These are phyloP conservation scores for Cladosporium austrohemisphaericum DNA, from an alignment of 2,329 filamentous ascomycete species.

Conservation along the genomic window DNA sequence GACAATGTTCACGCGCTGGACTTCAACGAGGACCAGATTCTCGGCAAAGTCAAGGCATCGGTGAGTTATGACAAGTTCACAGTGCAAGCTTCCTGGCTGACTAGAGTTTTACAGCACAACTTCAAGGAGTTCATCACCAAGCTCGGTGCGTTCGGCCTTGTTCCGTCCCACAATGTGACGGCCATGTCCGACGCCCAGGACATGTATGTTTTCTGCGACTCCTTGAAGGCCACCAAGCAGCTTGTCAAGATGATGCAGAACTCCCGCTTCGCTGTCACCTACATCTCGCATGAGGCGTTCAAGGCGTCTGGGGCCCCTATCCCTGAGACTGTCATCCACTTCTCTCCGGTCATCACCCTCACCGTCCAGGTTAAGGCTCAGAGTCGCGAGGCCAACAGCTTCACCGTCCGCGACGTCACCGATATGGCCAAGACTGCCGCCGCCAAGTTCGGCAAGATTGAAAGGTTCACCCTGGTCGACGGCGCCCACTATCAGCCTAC, in stretches of 20 bases:
- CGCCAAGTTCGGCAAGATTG: slow-evolving; percentile 1
- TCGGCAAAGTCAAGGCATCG: neutral
- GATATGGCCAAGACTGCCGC: neutral
- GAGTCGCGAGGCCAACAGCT: neutral
- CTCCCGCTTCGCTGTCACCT: neutral
- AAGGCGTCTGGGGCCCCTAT: neutral
- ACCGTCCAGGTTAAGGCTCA: neutral
- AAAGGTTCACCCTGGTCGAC: neutral
- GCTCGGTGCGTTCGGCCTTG: neutral
- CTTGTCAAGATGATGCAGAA: too few species aligned
- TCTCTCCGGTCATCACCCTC: neutral
- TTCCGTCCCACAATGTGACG: neutral
- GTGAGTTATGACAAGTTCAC: neutral
- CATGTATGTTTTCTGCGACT: neutral
- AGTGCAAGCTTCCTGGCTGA: neutral
- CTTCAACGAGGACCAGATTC: neutral
- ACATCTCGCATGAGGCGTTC: neutral
- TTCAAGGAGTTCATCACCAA: slow-evolving; percentile 3
- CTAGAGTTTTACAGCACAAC: neutral
- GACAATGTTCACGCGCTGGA: neutral
- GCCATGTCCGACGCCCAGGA: neutral
- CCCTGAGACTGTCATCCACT: neutral
- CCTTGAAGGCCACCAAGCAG: too few species aligned
- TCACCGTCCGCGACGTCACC: neutral
- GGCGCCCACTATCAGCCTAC: neutral